Percentiles rank a stretch among this genome's conserved stretches.
Conservation (phyloP, 768 basidiomycete species). For the Boletus edulis region DNA sequence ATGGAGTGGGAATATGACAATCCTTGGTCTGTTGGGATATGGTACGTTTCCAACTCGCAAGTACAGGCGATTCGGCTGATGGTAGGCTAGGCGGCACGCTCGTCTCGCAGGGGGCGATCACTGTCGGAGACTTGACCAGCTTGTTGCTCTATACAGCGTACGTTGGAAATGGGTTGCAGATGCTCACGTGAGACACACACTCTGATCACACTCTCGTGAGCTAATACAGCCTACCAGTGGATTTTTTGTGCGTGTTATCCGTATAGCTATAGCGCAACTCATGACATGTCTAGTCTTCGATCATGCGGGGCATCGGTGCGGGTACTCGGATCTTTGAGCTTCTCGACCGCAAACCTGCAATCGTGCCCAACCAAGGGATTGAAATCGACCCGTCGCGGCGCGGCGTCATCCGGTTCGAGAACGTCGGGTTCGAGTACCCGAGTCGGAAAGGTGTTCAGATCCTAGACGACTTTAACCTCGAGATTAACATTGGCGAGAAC, state of each 20-base stretch:
- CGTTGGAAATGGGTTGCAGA: slow-evolving; percentile 76
- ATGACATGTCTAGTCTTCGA: slow-evolving; percentile 59
- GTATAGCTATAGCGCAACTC: background rate
- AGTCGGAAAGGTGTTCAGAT: slow-evolving; percentile 79
- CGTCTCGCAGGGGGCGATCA: slow-evolving; percentile 83
- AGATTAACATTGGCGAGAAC: slow-evolving; percentile 80
- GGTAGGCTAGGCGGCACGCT: slow-evolving; percentile 72
- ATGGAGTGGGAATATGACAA: slow-evolving; percentile 91
- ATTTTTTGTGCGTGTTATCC: slow-evolving; percentile 36
- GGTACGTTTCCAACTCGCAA: slow-evolving; percentile 44
- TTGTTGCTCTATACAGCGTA: slow-evolving; percentile 89
- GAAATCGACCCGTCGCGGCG: slow-evolving; percentile 53
- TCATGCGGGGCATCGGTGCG: slow-evolving; percentile 97
- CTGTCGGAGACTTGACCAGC: slow-evolving; percentile 89
- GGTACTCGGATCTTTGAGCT: slow-evolving; percentile 93
- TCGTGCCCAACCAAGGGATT: slow-evolving; percentile 63
- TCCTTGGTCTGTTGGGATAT: slow-evolving; percentile 87
- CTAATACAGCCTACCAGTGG: slow-evolving; percentile 24
- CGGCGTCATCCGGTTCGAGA: slow-evolving; percentile 77
- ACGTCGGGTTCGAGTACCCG: slow-evolving; percentile 87
- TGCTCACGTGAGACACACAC: slow-evolving; percentile 59
- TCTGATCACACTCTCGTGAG: background rate
- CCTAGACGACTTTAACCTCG: slow-evolving; percentile 78
- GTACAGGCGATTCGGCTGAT: background rate
- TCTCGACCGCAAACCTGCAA: slow-evolving; percentile 74